Conservation (phyloP, 352 stramenopile genomes). For the Globisporangium solare region DNA sequence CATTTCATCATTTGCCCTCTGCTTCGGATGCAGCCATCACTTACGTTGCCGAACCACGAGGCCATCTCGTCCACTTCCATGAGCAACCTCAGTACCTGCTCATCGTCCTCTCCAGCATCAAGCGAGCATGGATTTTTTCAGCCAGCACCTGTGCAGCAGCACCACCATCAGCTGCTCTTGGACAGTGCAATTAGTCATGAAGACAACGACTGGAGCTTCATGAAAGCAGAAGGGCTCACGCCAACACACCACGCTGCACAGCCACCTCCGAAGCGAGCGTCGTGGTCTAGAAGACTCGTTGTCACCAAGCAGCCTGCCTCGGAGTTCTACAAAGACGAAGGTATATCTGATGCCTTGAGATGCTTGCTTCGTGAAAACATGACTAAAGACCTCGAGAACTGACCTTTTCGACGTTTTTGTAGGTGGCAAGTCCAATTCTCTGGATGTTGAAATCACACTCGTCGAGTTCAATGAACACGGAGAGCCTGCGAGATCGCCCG, state of each 20-base stretch:
- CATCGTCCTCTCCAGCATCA: background rate
- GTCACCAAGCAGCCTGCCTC: constrained; percentile 81
- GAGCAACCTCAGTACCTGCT: constrained; percentile 1
- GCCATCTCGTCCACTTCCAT: constrained; percentile 10
- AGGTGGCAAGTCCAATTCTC: constrained; percentile 75
- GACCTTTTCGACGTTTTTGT: background rate
- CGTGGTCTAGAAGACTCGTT: constrained; percentile 70
- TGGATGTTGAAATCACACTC: constrained; percentile 76
- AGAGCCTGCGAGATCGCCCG: constrained; percentile 54
- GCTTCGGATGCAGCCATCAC: constrained; percentile 10
- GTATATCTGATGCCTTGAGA: constrained; percentile 7
- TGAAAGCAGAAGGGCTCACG: constrained; percentile 7
- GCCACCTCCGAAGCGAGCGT: constrained; percentile 28
- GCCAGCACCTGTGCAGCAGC: constrained; percentile 2
- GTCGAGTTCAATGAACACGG: constrained; percentile 74
- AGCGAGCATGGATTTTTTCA: constrained; percentile 13
- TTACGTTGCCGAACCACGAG: constrained; percentile 5
- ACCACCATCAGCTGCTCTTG: constrained; percentile 2
- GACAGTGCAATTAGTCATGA: background rate
- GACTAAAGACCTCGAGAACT: too few species aligned
- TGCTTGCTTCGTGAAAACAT: background rate
- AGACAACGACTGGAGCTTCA: constrained; percentile 13
- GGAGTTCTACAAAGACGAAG: constrained; percentile 89
- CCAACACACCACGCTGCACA: background rate
- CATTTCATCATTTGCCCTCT: constrained; percentile 15